phyloP scores from a whole-genome alignment of 345 rosid genomes.

The Hypericum perforatum region DNA sequence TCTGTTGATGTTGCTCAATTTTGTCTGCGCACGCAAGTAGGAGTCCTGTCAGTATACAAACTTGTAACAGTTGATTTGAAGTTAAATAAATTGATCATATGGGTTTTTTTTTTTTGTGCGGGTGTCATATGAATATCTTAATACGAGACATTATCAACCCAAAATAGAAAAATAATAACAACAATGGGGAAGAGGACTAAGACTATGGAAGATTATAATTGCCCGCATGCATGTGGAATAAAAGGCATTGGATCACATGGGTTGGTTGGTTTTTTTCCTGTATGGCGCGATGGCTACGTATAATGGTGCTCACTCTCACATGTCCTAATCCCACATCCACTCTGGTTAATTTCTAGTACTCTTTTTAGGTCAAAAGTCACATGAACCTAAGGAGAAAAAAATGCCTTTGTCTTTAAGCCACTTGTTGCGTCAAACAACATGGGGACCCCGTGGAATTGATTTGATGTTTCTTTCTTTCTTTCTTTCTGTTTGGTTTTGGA shows the following conservation, averaged over 20 bases:
- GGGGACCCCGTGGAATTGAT: conserved; percentile 16
- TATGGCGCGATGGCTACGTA: conserved; percentile 6
- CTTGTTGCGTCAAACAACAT: conserved; percentile 11
- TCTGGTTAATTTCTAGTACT: conserved; percentile 5
- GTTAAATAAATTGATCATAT: too few species aligned
- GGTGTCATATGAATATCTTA: too few species aligned
- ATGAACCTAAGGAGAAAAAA: conserved; percentile 6
- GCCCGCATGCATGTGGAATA: conserved; percentile 24
- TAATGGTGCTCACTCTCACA: conserved; percentile 7
- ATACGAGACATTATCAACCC: too few species aligned
- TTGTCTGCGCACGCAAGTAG: not conserved
- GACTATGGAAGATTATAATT: conserved; percentile 6
- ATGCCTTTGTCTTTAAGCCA: conserved; percentile 5
- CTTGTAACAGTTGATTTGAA: too few species aligned
- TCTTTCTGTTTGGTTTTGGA: too few species aligned
- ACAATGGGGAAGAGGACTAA: too few species aligned
- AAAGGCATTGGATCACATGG: conserved; percentile 6
- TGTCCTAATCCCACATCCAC: conserved; percentile 11
- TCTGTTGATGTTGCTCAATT: not conserved
- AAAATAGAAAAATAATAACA: too few species aligned
- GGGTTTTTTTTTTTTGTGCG: too few species aligned
- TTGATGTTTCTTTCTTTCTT: too few species aligned
- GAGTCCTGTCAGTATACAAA: too few species aligned
- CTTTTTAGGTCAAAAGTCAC: conserved; percentile 14
- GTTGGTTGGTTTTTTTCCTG: not conserved